A percentile compares a stretch with the other conserved stretches of the same genome.
phyloP scores from a whole-genome alignment of 2,329 filamentous ascomycete species.

The Exophiala spinifera region DNA sequence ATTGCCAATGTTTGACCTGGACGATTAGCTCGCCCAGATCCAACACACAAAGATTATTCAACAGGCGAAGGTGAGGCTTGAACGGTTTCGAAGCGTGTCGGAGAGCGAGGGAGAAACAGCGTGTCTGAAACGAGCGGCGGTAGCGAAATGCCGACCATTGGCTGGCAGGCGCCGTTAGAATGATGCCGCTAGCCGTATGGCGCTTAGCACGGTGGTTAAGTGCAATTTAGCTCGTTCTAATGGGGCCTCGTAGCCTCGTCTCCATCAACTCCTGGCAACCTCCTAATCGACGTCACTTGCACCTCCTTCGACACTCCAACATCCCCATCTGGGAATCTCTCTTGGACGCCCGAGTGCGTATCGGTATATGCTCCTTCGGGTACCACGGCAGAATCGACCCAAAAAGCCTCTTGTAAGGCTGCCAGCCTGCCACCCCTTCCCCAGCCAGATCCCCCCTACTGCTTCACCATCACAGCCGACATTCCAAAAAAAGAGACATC shows the following conservation, averaged over 20 bases:
- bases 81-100: conserved; percentile 25
- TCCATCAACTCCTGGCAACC: conserved; percentile 1
- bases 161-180: conserved; percentile 1
- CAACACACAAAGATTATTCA: conserved; percentile 11
- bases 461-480: conserved; percentile 2
- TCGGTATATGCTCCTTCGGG: not conserved
- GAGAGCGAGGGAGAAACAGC: conserved; percentile 10
- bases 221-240: conserved; percentile 3
- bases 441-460: not conserved
- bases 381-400: not conserved
- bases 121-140: conserved; percentile 21
- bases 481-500: not conserved
- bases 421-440: not conserved
- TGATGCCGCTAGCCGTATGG: conserved; percentile 1
- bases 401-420: not conserved
- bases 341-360: not conserved
- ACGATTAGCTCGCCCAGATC: conserved; percentile 10
- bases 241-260: not conserved
- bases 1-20: conserved; percentile 25
- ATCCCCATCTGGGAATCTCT: not conserved
- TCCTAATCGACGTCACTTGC: conserved; percentile 18
- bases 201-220: not conserved
- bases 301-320: conserved; percentile 17
- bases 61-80: conserved; percentile 24
- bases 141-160: conserved; percentile 6